phyloP scores from a whole-genome alignment of 208 protist species.

The Wallacemonas sp. region DNA sequence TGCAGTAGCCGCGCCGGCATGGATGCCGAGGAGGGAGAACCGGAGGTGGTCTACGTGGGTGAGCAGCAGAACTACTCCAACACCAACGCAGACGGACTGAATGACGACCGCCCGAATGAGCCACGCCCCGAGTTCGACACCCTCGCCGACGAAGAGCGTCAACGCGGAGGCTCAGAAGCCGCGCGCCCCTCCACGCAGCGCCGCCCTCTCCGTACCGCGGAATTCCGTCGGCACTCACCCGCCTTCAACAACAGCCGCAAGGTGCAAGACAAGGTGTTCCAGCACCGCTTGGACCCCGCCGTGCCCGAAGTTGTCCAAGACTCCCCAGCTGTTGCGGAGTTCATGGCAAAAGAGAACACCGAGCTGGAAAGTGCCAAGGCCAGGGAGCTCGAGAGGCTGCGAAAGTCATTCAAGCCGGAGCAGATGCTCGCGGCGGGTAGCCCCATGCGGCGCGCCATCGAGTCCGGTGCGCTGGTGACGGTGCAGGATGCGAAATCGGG shows the following conservation, averaged over 20 bases:
- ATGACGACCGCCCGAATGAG: constrained; percentile 11
- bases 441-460: constrained; percentile 5
- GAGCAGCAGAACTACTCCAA: constrained; percentile 7
- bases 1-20: constrained; percentile 7
- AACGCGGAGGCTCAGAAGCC: neutral
- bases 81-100: constrained; percentile 5
- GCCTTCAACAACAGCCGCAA: constrained; percentile 34
- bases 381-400: constrained; percentile 21
- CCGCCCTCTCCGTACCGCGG: constrained; percentile 36
- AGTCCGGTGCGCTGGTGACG: constrained; percentile 7
- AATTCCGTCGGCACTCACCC: constrained; percentile 16
- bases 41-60: neutral
- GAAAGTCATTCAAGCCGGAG: constrained; percentile 7
- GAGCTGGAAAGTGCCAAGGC: constrained; percentile 22
- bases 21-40: neutral
- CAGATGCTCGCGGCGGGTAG: constrained; percentile 12
- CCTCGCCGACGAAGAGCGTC: neutral
- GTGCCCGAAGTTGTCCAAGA: constrained; percentile 26
- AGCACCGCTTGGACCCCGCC: constrained; percentile 9
- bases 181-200: neutral
- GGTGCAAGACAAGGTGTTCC: constrained; percentile 28
- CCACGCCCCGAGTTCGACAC: constrained; percentile 6
- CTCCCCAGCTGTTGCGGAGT: constrained; percentile 23
- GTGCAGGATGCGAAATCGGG: constrained; percentile 8
- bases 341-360: constrained; percentile 32